phyloP scores from a whole-genome alignment of 805 yeast genomes.

The Saccharomycopsis olivae region DNA sequence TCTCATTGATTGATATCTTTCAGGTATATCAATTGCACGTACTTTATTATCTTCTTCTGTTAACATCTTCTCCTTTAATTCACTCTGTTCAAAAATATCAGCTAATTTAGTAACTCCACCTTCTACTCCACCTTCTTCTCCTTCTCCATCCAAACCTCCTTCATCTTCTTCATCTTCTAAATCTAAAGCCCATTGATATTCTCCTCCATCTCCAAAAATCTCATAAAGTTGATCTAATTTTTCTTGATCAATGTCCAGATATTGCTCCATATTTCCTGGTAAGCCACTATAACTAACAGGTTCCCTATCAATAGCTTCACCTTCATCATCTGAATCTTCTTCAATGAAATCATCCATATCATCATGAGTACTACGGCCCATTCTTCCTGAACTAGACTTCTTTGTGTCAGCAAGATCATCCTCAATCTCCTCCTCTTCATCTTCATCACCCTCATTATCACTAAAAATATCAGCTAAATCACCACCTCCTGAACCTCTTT shows the following conservation, averaged over 20 bases:
- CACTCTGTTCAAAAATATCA: conserved; percentile 92
- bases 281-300: no score
- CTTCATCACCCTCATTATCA: conserved; percentile 36
- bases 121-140: conserved; percentile 22
- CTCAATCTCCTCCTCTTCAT: conserved; percentile 27
- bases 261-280: no score
- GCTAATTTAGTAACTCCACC: conserved; percentile 34
- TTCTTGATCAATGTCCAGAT: conserved; percentile 69
- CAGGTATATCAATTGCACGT: conserved; percentile 83
- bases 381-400: conserved; percentile 22
- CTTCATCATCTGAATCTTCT: conserved; percentile 69
- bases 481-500: conserved; percentile 21
- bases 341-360: conserved; percentile 96
- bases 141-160: conserved; percentile 28
- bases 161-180: conserved; percentile 62
- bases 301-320: no score
- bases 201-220: conserved; percentile 94
- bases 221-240: conserved; percentile 88
- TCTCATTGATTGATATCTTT: conserved; percentile 76
- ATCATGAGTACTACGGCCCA: conserved; percentile 33
- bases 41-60: conserved; percentile 88
- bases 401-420: no score
- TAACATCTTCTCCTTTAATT: conserved; percentile 78
- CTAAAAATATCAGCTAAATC: conserved; percentile 64
- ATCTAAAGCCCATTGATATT: conserved; percentile 96